Evolutionary conservation across 371 early-diverging fungal species (phyloP).

Genomic region (Rhizopus sp.): DNA sequence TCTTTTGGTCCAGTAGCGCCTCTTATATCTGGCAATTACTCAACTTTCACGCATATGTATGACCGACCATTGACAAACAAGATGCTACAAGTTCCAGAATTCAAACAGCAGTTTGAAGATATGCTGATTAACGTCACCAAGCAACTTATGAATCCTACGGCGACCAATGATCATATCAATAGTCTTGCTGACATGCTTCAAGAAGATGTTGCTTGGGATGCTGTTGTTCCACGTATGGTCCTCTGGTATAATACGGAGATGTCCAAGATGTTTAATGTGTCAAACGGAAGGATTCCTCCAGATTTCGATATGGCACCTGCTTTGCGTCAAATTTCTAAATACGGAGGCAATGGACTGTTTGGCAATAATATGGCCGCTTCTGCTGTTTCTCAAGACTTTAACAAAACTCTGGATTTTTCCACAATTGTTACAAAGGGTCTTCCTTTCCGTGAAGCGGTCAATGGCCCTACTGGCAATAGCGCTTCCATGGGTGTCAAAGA

Average conservation of each 20-base stretch:
- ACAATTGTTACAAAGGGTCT: neutral
- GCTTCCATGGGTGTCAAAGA: constrained; percentile 23
- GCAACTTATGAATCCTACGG: constrained; percentile 10
- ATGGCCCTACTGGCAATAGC: constrained; percentile 23
- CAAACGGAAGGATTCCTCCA: constrained; percentile 1
- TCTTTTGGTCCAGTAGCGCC: neutral
- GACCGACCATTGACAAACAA: constrained; percentile 16
- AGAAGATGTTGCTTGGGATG: constrained; percentile 26
- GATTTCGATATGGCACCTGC: neutral
- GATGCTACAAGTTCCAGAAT: constrained; percentile 2
- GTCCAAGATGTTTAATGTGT: neutral
- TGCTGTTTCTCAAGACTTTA: constrained; percentile 4
- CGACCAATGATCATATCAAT: constrained; percentile 22
- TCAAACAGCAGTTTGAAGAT: constrained; percentile 16
- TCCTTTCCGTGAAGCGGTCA: constrained; percentile 12
- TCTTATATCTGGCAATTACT: constrained; percentile 30
- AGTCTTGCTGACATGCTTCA: constrained; percentile 17
- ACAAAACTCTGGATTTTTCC: neutral
- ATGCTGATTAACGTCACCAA: constrained; percentile 13
- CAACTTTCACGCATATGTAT: constrained; percentile 28
- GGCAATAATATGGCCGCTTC: neutral
- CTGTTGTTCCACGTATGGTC: constrained; percentile 2
- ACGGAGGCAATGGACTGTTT: neutral
- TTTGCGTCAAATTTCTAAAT: neutral
- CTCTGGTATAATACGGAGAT: neutral